Percentiles rank a stretch among this genome's conserved stretches.
These are phyloP conservation scores for Sporobolomyces pararoseus DNA, from an alignment of 768 basidiomycete species.

Conservation along the genomic window DNA sequence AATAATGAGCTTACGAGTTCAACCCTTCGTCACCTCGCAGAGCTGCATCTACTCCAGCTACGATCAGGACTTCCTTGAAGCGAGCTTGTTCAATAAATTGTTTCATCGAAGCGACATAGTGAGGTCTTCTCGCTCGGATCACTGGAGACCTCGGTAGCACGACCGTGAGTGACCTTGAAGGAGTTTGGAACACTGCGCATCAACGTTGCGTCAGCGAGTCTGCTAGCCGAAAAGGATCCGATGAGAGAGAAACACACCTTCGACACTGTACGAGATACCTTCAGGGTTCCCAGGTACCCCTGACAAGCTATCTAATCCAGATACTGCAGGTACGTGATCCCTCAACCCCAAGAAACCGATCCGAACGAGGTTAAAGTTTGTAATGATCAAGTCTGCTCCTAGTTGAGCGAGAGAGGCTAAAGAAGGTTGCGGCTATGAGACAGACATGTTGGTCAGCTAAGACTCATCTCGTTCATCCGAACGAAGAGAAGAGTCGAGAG, in stretches of 20 bases:
- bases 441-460: not conserved
- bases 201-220: too few species aligned
- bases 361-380: conserved; percentile 7
- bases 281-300: not conserved
- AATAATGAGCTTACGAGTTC: conserved; percentile 7
- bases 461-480: too few species aligned
- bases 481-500: not conserved
- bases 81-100: conserved; percentile 1
- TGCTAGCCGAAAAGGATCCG: not conserved
- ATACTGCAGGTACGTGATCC: conserved; percentile 30
- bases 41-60: conserved; percentile 30
- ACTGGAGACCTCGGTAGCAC: conserved; percentile 39
- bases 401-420: conserved; percentile 36
- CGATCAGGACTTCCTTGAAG: conserved; percentile 24
- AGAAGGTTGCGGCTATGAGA: conserved; percentile 33
- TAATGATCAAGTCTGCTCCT: conserved; percentile 25
- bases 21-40: conserved; percentile 28
- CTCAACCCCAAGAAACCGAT: conserved; percentile 31
- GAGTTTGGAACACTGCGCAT: conserved; percentile 22
- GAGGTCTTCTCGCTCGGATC: conserved; percentile 26
- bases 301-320: conserved; percentile 3
- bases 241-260: conserved; percentile 18
- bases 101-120: conserved; percentile 18
- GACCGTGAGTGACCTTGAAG: conserved; percentile 9
- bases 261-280: conserved; percentile 23